A percentile compares a stretch with the other conserved stretches of the same genome.
Conservation (phyloP, 1,139 yeast species). For the Kodamaea suecica region DNA sequence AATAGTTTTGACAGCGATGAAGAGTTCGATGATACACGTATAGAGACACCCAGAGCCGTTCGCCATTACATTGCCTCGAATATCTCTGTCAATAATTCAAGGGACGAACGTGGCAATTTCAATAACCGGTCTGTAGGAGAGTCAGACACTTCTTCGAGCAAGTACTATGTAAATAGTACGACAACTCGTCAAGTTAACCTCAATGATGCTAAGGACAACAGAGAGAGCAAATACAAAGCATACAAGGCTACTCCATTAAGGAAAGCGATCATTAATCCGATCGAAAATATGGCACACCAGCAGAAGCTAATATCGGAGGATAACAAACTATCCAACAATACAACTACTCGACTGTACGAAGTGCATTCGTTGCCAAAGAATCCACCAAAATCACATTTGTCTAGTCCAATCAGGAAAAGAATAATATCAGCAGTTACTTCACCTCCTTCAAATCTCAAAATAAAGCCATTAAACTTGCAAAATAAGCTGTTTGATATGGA, state of each 20-base stretch:
- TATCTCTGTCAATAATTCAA: no score
- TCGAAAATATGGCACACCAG: not conserved
- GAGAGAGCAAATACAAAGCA: not conserved
- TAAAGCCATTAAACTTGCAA: constrained; percentile 9
- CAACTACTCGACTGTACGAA: constrained; percentile 1
- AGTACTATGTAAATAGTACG: not conserved
- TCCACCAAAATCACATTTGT: not conserved
- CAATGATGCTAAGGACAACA: not conserved
- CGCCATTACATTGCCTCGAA: no score
- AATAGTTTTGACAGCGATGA: constrained; percentile 13
- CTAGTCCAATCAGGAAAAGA: not conserved
- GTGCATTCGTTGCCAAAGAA: not conserved
- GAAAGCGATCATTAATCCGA: not conserved
- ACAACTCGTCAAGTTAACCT: not conserved
- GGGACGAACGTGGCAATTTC: no score
- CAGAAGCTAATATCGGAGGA: not conserved
- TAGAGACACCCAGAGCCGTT: no score
- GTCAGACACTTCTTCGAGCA: not conserved
- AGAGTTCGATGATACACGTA: constrained; percentile 18
- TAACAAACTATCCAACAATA: not conserved
- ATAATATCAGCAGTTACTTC: constrained; percentile 4
- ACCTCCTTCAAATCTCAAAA: constrained; percentile 12
- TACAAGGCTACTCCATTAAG: not conserved
- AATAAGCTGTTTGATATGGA: not conserved
- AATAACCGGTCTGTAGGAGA: no score